Evolutionary conservation across 2,329 filamentous ascomycete genomes (phyloP).

Genomic region (Pseudopyricularia cyperi): DNA sequence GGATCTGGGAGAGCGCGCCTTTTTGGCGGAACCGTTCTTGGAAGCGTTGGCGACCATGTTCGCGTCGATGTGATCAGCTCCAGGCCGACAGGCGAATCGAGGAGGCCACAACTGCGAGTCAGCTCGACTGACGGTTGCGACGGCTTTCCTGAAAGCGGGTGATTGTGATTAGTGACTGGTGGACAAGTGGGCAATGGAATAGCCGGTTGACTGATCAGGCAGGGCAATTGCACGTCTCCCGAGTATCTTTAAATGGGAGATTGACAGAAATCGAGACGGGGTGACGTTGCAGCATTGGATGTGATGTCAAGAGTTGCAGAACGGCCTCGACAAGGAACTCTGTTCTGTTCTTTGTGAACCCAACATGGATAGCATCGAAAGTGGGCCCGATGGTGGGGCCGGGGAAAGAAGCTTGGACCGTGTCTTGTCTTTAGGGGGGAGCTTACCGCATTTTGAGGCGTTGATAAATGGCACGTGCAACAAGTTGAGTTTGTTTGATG

Average conservation of each 20-base stretch:
- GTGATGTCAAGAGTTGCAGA: not conserved
- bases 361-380: not conserved
- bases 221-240: not conserved
- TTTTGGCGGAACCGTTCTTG: conserved; percentile 14
- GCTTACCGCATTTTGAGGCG: not conserved
- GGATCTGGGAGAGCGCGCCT: not conserved
- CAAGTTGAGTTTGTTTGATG: no score
- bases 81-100: conserved; percentile 8
- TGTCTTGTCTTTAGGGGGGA: not conserved
- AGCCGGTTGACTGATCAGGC: not conserved
- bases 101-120: conserved; percentile 1
- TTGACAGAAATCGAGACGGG: not conserved
- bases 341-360: not conserved
- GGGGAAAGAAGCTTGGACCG: not conserved
- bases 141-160: not conserved
- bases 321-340: not conserved
- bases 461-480: not conserved
- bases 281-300: not conserved
- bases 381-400: not conserved
- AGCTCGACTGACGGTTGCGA: not conserved
- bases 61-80: conserved; percentile 8
- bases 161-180: not conserved
- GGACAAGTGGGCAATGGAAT: not conserved
- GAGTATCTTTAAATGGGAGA: not conserved
- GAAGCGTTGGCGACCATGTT: conserved; percentile 1